Evolutionary conservation across 176 grass and related monocot species (phyloP).

Genomic region (Carex myosuroides): DNA sequence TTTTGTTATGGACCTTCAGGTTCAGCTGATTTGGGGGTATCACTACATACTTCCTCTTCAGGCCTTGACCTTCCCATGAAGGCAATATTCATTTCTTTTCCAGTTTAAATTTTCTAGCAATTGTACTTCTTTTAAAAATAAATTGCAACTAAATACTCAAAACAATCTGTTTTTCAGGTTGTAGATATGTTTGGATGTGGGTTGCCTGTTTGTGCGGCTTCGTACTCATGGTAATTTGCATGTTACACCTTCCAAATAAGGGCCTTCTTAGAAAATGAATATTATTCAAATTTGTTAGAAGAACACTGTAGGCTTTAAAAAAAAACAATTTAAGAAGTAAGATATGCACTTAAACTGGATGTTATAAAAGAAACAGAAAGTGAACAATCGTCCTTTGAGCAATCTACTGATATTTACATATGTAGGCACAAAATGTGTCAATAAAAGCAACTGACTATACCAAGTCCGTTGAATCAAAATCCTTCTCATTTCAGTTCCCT

Average conservation of each 20-base stretch:
- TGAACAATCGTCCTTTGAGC: background rate
- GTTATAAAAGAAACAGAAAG: background rate
- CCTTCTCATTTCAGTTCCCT: background rate
- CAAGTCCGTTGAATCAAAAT: background rate
- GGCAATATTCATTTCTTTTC: slow-evolving; percentile 32
- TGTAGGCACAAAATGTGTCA: background rate
- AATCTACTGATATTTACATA: background rate
- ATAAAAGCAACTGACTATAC: background rate
- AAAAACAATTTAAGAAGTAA: background rate
- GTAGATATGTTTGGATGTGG: slow-evolving; percentile 99
- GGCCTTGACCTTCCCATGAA: slow-evolving; percentile 97
- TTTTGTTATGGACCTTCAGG: slow-evolving; percentile 39
- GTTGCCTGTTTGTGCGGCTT: slow-evolving; percentile 94
- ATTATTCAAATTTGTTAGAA: background rate
- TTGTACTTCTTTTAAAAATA: background rate
- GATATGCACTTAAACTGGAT: background rate
- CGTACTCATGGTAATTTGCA: slow-evolving; percentile 75
- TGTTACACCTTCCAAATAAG: slow-evolving; percentile 7
- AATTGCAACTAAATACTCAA: background rate
- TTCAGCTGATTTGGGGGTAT: slow-evolving; percentile 87
- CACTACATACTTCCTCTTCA: slow-evolving; percentile 86
- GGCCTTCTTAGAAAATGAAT: background rate
- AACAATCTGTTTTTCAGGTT: slow-evolving; percentile 39
- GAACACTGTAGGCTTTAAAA: background rate
- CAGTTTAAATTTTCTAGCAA: background rate